phyloP scores from a whole-genome alignment of 768 basidiomycete genomes.

The Mycena floridula region DNA sequence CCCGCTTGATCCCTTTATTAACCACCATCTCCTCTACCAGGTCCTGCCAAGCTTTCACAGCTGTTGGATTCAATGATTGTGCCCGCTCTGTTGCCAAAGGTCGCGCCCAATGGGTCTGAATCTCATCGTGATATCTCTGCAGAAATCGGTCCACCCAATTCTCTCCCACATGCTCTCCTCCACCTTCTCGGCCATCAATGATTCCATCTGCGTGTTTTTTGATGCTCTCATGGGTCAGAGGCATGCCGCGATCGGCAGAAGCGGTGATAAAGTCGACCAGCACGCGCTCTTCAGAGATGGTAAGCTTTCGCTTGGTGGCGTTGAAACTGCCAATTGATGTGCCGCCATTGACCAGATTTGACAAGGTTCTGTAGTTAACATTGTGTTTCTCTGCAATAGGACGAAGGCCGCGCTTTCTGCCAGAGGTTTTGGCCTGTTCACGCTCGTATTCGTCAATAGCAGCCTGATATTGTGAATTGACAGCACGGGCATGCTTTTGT shows the following conservation, averaged over 20 bases:
- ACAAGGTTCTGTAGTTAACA: slow-evolving; percentile 1
- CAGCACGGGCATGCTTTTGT: too few species aligned
- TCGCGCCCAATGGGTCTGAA: slow-evolving; percentile 25
- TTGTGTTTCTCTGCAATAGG: slow-evolving; percentile 3
- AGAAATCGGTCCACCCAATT: slow-evolving; percentile 20
- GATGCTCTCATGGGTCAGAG: slow-evolving; percentile 8
- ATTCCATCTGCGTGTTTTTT: slow-evolving; percentile 12
- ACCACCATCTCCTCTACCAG: slow-evolving; percentile 21
- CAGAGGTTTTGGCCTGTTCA: neutral
- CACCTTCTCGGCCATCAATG: slow-evolving; percentile 3
- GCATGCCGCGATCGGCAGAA: slow-evolving; percentile 13
- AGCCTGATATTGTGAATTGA: neutral
- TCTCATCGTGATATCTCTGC: slow-evolving; percentile 15
- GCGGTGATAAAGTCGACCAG: slow-evolving; percentile 15
- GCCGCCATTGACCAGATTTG: slow-evolving; percentile 1
- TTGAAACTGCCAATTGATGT: slow-evolving; percentile 7
- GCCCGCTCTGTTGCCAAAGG: slow-evolving; percentile 24
- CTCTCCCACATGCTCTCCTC: slow-evolving; percentile 9
- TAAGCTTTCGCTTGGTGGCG: slow-evolving; percentile 8
- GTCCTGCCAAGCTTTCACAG: slow-evolving; percentile 23
- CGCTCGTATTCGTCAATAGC: neutral
- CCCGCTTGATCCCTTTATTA: slow-evolving; percentile 12
- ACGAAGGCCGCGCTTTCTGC: neutral
- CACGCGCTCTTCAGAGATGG: slow-evolving; percentile 7
- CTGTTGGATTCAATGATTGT: slow-evolving; percentile 20